Percentiles rank a stretch among this genome's conserved stretches.
These are phyloP conservation scores for Pyrenophora tritici-repentis DNA, from an alignment of 2,329 filamentous ascomycete species.

Conservation along the genomic window DNA sequence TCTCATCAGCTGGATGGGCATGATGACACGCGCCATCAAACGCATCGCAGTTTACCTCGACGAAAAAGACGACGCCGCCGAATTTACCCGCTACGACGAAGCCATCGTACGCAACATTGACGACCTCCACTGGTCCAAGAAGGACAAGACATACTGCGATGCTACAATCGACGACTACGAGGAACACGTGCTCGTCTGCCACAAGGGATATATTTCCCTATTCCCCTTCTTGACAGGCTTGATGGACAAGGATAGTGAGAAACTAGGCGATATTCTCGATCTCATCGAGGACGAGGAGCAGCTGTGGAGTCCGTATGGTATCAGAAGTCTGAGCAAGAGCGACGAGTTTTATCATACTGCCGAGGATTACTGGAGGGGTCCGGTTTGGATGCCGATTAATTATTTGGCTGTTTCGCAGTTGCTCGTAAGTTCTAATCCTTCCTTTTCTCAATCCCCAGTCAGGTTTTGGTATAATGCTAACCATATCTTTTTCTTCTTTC, in stretches of 20 bases:
- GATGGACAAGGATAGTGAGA: conserved; percentile 72
- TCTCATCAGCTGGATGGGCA: conserved; percentile 94
- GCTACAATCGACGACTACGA: conserved; percentile 95
- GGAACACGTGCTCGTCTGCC: conserved; percentile 86
- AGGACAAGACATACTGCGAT: conserved; percentile 85
- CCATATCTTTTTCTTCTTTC: too few species aligned
- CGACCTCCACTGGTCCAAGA: conserved; percentile 89
- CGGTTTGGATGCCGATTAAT: conserved; percentile 97
- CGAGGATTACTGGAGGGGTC: conserved; percentile 97
- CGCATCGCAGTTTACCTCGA: conserved; percentile 79
- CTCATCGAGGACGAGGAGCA: conserved; percentile 80
- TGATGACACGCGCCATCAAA: conserved; percentile 86
- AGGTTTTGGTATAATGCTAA: neutral
- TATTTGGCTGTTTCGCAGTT: conserved; percentile 84
- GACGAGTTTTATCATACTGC: conserved; percentile 83
- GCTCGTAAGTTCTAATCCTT: conserved; percentile 52
- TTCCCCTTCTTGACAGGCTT: conserved; percentile 91
- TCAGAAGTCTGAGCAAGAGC: conserved; percentile 84
- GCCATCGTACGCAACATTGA: conserved; percentile 86
- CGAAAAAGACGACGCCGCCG: conserved; percentile 73
- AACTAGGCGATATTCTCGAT: conserved; percentile 74
- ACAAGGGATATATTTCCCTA: conserved; percentile 93
- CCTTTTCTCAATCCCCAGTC: neutral
- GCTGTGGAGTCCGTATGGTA: conserved; percentile 87
- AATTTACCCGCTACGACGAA: conserved; percentile 72